These are phyloP conservation scores for Nissolia schottii DNA, from an alignment of 306 rosid species.

Conservation along the genomic window DNA sequence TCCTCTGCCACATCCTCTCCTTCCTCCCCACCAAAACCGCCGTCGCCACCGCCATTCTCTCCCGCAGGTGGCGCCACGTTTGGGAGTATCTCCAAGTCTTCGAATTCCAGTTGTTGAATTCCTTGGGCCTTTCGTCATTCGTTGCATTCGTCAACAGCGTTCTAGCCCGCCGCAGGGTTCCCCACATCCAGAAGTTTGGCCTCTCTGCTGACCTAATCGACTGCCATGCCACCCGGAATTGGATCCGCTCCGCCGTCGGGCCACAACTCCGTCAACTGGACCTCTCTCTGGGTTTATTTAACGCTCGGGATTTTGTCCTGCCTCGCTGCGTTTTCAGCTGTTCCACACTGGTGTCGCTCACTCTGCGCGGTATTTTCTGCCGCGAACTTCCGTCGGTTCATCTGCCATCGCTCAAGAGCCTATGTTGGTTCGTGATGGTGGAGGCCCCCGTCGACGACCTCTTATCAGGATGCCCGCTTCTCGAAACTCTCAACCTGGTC, in stretches of 20 bases:
- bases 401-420: neutral
- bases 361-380: neutral
- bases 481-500: neutral
- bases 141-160: neutral
- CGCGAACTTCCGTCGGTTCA: neutral
- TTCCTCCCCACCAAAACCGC: neutral
- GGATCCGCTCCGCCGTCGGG: neutral
- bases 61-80: neutral
- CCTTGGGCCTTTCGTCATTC: neutral
- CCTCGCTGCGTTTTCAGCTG: neutral
- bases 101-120: neutral
- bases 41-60: neutral
- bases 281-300: neutral
- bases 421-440: too few relatives aligned
- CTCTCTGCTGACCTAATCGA: neutral
- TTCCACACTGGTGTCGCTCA: neutral
- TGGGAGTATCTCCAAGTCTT: neutral
- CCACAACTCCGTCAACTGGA: neutral
- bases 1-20: constrained; percentile 20
- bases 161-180: neutral
- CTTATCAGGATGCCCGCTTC: neutral
- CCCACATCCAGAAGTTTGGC: neutral
- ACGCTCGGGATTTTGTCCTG: too few relatives aligned
- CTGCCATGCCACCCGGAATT: neutral
- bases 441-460: neutral